Evolutionary conservation across 1,284 basidiomycete genomes (phyloP).

Genomic region (Mycocalia duriaeana): DNA sequence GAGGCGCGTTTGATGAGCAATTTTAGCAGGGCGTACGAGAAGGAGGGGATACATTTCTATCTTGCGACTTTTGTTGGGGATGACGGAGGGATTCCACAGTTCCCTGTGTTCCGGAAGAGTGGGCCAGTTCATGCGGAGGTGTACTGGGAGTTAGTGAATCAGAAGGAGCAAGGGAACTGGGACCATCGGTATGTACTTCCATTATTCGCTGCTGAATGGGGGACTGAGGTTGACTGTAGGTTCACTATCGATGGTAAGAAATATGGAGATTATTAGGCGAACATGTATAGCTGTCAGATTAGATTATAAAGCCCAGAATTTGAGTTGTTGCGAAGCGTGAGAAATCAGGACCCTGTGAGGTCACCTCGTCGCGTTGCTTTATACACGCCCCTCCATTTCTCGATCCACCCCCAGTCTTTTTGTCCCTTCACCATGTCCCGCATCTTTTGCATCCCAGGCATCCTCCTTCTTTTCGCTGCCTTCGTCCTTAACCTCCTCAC

Average conservation of each 20-base stretch:
- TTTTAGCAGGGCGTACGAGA: constrained; percentile 17
- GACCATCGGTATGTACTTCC: constrained; percentile 12
- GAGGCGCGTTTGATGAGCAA: constrained; percentile 18
- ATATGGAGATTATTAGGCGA: constrained; percentile 2
- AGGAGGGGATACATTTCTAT: constrained; percentile 23
- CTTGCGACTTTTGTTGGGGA: constrained; percentile 20
- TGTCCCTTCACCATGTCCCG: constrained; percentile 36
- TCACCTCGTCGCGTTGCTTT: no score
- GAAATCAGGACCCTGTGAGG: no score
- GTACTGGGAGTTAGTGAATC: constrained; percentile 19
- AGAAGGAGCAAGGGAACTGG: constrained; percentile 11
- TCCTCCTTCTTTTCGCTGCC: constrained; percentile 57
- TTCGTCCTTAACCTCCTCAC: constrained; percentile 63
- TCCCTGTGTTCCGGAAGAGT: constrained; percentile 16
- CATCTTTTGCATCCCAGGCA: constrained; percentile 60
- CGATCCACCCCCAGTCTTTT: neutral
- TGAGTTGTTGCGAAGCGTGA: no score
- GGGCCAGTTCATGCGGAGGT: constrained; percentile 21
- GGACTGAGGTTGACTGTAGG: neutral
- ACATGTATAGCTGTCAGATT: no score
- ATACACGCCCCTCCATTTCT: neutral
- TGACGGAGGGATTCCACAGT: constrained; percentile 14
- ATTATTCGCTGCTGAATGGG: neutral
- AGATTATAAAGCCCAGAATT: no score
- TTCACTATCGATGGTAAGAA: constrained; percentile 11